Evolutionary conservation across 768 basidiomycete genomes (phyloP), one percentile per base, ranked within the genome.

Genomic region (Boletellus emodensis): DNA sequence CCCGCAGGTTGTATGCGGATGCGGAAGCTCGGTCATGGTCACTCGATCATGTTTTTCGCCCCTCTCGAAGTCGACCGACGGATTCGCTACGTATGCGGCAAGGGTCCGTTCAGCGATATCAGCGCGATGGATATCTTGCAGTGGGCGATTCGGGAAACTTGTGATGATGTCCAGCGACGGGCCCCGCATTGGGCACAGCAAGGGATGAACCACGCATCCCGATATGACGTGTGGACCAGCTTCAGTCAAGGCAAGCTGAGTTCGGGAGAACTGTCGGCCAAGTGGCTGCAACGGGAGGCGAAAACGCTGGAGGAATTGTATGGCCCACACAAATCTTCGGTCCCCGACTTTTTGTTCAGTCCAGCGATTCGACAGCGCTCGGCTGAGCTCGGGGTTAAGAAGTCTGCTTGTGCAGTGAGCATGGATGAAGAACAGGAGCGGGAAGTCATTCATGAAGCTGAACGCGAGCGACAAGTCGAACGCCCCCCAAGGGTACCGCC

Each of bases 1-100:
- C 4, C 1, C 61, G 62, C 12, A 79, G 78, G 76, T 4, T 80
- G 79, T 44, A 80, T 80, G 79, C 68, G 79, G 9, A 78, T 80
- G 78, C 69, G 79, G 13, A 71, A 71, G 54, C 69, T 80, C 0
- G 79, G 79, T 12, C 59, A 64, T 12, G 74, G 72, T 0, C 79
- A 80, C 49, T 73, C 78, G 3, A 57, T 78, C 22, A 62, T 75
- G 51, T 79, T 80, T 54, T 75, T 76, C 39, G 77, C 76, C 2
- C 72, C 78, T n/a, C 61, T 60, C 60, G 79, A 79, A 39, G 64
- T 78, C 6, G 71, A 74, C 48, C 56, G 56, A 42, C 51, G 53
- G 1, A 78, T 80, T 40, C 71, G 73, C 35, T 47, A 48, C 6
- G 50, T 65, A 17, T 51, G 51, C 13, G 44, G 37, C 7, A 66